Percentiles rank a stretch among this genome's conserved stretches.
phyloP scores from a whole-genome alignment of 345 rosid species.

The Citrus cavaleriei region DNA sequence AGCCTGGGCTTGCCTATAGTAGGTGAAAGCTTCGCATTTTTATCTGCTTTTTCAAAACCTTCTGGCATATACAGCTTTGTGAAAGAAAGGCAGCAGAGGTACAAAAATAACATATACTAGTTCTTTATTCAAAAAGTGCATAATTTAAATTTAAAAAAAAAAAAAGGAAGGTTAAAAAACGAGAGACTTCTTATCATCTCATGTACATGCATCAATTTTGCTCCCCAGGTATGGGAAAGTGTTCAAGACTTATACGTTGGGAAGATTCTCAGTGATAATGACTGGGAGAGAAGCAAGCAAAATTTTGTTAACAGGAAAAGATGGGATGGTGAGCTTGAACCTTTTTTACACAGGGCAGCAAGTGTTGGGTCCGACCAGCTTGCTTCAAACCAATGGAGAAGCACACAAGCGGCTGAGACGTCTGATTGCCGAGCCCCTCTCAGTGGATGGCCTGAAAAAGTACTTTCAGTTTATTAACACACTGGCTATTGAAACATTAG shows the following conservation, averaged over 20 bases:
- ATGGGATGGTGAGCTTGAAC: slow-evolving; percentile 70
- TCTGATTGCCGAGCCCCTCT: slow-evolving; percentile 54
- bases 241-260: slow-evolving; percentile 52
- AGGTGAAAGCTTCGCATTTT: slow-evolving; percentile 59
- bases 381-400: slow-evolving; percentile 60
- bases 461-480: slow-evolving; percentile 53
- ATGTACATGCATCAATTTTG: background rate
- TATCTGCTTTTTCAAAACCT: slow-evolving; percentile 53
- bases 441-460: slow-evolving; percentile 56
- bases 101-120: background rate
- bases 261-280: slow-evolving; percentile 56
- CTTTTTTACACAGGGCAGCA: slow-evolving; percentile 63
- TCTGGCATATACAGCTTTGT: slow-evolving; percentile 57
- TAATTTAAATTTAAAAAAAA: no score
- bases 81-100: slow-evolving; percentile 55
- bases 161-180: background rate
- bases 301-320: slow-evolving; percentile 65
- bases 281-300: slow-evolving; percentile 68
- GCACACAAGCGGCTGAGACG: slow-evolving; percentile 57
- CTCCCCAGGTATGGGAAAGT: slow-evolving; percentile 55
- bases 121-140: background rate
- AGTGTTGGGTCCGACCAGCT: slow-evolving; percentile 57
- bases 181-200: background rate
- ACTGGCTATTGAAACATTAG: slow-evolving; percentile 45
- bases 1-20: slow-evolving; percentile 57